These are phyloP conservation scores for Saccharum spontaneum DNA, from an alignment of 176 grass and related monocot genomes.

Conservation along the genomic window DNA sequence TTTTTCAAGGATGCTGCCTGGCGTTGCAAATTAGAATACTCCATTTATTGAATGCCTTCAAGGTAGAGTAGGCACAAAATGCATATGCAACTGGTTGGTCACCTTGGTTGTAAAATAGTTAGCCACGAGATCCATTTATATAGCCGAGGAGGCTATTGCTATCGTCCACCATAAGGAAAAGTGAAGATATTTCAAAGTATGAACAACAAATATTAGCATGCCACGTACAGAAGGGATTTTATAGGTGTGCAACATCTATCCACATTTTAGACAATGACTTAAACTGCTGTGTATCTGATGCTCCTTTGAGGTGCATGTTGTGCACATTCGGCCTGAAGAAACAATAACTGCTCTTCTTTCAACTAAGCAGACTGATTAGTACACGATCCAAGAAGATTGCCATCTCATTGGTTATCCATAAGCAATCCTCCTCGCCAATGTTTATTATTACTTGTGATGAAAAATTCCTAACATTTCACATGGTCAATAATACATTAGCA, in stretches of 20 bases:
- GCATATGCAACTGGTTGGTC: slow-evolving; percentile 5
- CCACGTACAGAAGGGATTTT: slow-evolving; percentile 38
- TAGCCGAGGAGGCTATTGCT: slow-evolving; percentile 44
- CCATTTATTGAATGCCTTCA: slow-evolving; percentile 53
- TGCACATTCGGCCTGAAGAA: slow-evolving; percentile 14
- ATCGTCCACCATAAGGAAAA: slow-evolving; percentile 32
- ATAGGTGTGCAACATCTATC: slow-evolving; percentile 39
- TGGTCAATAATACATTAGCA: neutral
- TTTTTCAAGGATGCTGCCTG: slow-evolving; percentile 77
- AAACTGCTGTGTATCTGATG: slow-evolving; percentile 36
- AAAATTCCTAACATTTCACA: neutral
- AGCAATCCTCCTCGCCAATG: neutral
- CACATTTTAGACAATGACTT: slow-evolving; percentile 46
- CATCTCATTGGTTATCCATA: neutral
- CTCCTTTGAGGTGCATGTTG: slow-evolving; percentile 12
- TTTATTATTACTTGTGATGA: neutral
- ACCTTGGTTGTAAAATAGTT: slow-evolving; percentile 22
- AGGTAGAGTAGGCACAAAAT: slow-evolving; percentile 35
- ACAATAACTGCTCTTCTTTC: slow-evolving; percentile 7
- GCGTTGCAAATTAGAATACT: slow-evolving; percentile 57
- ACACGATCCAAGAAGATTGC: neutral
- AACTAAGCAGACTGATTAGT: slow-evolving; percentile 12
- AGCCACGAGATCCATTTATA: slow-evolving; percentile 52
- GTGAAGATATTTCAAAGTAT: slow-evolving; percentile 45
- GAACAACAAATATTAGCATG: slow-evolving; percentile 29